Evolutionary conservation across 345 rosid genomes (phyloP).

Genomic region (Lepidium didymum): DNA sequence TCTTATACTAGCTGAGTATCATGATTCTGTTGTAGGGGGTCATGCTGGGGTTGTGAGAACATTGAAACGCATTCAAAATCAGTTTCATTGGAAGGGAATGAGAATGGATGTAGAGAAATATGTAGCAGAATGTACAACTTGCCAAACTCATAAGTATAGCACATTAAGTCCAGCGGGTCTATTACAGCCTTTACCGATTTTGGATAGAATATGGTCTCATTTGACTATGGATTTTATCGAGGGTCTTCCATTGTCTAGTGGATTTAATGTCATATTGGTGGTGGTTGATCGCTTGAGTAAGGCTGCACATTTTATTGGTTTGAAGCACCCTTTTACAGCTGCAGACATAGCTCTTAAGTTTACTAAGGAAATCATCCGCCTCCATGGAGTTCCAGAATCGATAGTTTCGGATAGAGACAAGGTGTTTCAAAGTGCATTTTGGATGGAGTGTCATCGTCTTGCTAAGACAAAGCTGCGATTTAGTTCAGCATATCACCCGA

Average conservation of each 20-base stretch:
- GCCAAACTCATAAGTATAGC: not conserved
- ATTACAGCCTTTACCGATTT: not conserved
- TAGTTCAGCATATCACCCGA: no score
- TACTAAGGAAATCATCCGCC: no score
- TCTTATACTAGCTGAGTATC: no score
- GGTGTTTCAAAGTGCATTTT: no score
- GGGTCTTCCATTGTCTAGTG: not conserved
- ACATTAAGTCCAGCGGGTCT: accelerated
- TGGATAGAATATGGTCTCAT: not conserved
- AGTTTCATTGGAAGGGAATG: no score
- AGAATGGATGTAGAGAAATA: not conserved
- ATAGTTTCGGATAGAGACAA: no score
- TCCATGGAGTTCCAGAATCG: no score
- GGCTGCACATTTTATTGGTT: not conserved
- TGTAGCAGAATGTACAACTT: accelerated
- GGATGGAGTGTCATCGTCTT: no score
- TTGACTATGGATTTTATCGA: not conserved
- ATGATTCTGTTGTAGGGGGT: no score
- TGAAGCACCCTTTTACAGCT: not conserved
- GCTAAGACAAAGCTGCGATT: no score
- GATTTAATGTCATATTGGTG: not conserved
- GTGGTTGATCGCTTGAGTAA: not conserved
- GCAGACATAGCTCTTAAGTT: not conserved
- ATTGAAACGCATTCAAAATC: no score
- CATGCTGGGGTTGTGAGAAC: no score